Conservation (phyloP, 441 rosid genomes). For the Capsella rubella region DNA sequence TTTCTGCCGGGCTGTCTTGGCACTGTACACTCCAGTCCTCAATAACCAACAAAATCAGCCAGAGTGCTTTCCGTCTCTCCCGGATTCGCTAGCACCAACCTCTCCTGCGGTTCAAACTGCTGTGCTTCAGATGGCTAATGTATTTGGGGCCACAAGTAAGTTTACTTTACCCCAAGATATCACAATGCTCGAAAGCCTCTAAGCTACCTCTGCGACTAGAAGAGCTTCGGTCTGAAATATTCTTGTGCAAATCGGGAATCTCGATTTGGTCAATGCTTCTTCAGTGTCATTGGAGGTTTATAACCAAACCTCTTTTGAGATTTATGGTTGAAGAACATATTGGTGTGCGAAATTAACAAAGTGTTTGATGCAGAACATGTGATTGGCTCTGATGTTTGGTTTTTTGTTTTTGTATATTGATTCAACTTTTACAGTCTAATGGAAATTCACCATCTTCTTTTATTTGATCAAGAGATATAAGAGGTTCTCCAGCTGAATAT, state of each 20-base stretch:
- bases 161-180: constrained; percentile 62
- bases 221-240: constrained; percentile 19
- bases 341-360: constrained; percentile 9
- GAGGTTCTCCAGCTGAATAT: not conserved
- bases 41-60: constrained; percentile 77
- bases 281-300: constrained; percentile 6
- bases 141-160: constrained; percentile 61
- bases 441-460: not conserved
- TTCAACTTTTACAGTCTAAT: not conserved
- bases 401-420: constrained; percentile 7
- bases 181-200: constrained; percentile 30
- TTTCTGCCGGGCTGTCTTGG: constrained; percentile 77
- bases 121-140: constrained; percentile 69
- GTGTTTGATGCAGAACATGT: constrained; percentile 25
- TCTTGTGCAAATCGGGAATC: constrained; percentile 31
- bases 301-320: constrained; percentile 30
- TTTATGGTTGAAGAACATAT: constrained; percentile 27
- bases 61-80: constrained; percentile 74
- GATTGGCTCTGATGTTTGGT: constrained; percentile 4
- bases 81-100: constrained; percentile 57
- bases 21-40: constrained; percentile 57
- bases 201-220: not conserved
- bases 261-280: constrained; percentile 19
- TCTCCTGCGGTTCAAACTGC: constrained; percentile 53
- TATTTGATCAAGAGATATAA: not conserved